These are phyloP conservation scores for Marchantia polymorpha DNA, from an alignment of 225 moss, liverwort and hornwort genomes.

Conservation along the genomic window DNA sequence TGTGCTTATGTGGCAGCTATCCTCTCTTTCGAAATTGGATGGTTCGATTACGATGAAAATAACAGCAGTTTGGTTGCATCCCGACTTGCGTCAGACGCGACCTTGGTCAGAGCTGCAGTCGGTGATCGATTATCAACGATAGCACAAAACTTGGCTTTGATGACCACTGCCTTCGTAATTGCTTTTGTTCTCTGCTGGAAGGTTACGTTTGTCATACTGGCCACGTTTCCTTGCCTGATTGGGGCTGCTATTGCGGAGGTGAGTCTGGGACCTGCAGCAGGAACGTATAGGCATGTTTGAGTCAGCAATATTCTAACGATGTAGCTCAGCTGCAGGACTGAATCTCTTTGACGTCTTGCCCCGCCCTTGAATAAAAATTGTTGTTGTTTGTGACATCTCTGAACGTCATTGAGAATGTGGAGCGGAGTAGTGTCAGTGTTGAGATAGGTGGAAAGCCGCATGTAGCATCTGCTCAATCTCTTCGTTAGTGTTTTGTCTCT, in stretches of 20 bases:
- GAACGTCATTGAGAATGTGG: no score
- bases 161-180: conserved; percentile 63
- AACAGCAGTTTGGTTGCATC: conserved; percentile 73
- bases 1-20: conserved; percentile 45
- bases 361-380: no score
- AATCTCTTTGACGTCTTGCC: no score
- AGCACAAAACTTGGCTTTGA: conserved; percentile 64
- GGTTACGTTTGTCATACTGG: conserved; percentile 69
- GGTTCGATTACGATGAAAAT: conserved; percentile 74
- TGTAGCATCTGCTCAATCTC: no score
- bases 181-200: conserved; percentile 79
- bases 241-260: conserved; percentile 80
- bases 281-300: not conserved
- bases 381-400: no score
- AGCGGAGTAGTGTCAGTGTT: no score
- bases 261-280: conserved; percentile 7
- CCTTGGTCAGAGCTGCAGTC: conserved; percentile 63
- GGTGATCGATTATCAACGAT: conserved; percentile 71
- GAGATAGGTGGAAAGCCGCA: no score
- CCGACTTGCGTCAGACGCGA: conserved; percentile 65
- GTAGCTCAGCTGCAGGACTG: no score
- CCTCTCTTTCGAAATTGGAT: conserved; percentile 70
- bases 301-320: no score
- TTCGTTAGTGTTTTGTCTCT: no score
- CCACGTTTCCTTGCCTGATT: conserved; percentile 73